phyloP scores from a whole-genome alignment of 768 basidiomycete species.

The Calocybe cyanea region DNA sequence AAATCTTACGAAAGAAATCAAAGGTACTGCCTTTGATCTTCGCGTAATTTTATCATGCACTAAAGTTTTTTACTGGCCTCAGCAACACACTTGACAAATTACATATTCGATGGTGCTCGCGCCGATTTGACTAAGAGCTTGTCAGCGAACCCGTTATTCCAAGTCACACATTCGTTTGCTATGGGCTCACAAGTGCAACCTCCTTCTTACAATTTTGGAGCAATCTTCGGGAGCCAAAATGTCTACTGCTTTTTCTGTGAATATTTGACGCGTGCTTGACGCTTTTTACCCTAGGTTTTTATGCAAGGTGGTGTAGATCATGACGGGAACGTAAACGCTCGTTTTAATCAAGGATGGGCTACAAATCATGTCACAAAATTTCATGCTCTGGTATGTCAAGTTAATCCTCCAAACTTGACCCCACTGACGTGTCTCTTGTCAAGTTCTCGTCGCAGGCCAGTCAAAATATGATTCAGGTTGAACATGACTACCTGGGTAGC shows the following conservation, averaged over 20 bases:
- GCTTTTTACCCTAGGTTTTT: conserved; percentile 57
- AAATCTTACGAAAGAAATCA: conserved; percentile 90
- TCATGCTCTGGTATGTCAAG: conserved; percentile 68
- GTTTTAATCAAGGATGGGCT: conserved; percentile 89
- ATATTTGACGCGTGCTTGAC: conserved; percentile 21
- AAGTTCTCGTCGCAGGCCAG: conserved; percentile 74
- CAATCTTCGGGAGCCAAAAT: conserved; percentile 81
- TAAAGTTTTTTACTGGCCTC: conserved; percentile 10
- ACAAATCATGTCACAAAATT: conserved; percentile 74
- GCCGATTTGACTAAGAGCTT: conserved; percentile 94
- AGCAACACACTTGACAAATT: conserved; percentile 93
- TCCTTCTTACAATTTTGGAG: conserved; percentile 92
- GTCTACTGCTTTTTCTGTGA: conserved; percentile 35
- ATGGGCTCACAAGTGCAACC: conserved; percentile 83
- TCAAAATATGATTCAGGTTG: conserved; percentile 89
- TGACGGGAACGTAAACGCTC: conserved; percentile 84
- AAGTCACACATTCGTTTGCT: conserved; percentile 94
- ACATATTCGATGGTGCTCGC: conserved; percentile 94
- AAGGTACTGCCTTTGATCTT: conserved; percentile 48
- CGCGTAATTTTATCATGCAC: background rate
- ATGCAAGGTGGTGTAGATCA: conserved; percentile 93
- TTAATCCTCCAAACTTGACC: background rate
- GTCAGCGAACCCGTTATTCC: conserved; percentile 93
- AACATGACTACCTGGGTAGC: conserved; percentile 88
- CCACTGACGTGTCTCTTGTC: conserved; percentile 16